Evolutionary conservation across 495 filamentous ascomycete species (phyloP), one percentile per base, ranked within the genome.

Genomic region (Viridothelium virens): DNA sequence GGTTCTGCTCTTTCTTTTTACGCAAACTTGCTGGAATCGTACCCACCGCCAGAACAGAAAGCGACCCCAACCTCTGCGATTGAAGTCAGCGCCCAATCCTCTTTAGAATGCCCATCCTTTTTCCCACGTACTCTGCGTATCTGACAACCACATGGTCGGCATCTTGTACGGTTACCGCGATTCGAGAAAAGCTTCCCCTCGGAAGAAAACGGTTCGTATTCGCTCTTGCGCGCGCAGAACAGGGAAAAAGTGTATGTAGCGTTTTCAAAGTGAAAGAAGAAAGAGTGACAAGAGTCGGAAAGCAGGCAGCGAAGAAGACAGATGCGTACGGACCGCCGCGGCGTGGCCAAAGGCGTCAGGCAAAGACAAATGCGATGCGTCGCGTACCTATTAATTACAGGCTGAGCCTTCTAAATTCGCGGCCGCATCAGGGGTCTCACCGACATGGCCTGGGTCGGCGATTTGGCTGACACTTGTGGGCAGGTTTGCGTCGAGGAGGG

Each of bases 1-100:
- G 61, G 44, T 11, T 44, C 14, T 37, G 25, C 12, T 3, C 2
- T 6, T 6, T 18, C 39, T 14, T 10, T 47, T 5, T 25, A 33
- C n/a, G 38, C 50, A 38, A 37, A 39, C 36, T 11, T 37, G 68
- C 53, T 38, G 41, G 36, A 36, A 53, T 63, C 71, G 69, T 81
- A 88, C 90, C 76, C 91, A 94, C 91, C 93, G 70, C 89, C 91
- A 74, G 89, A 91, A 83, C 91, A 96, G 81, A 97, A 97, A 77
- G 91, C 88, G 63, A 96, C 90, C 68, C 94, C 94, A 70, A 96
- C 88, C 79, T 97, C 94, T 98, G 68, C 66, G 12, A 25, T 38
- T 25, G 33, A 65, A 41, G 62, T 63, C 25, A 63, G 63, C 34
- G 41, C 5, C 10, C 37, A 33, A n/a, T 7, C 10, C 18, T 36